Evolutionary conservation across 1,284 basidiomycete species (phyloP).

Genomic region (Anthracocystis walkeri): DNA sequence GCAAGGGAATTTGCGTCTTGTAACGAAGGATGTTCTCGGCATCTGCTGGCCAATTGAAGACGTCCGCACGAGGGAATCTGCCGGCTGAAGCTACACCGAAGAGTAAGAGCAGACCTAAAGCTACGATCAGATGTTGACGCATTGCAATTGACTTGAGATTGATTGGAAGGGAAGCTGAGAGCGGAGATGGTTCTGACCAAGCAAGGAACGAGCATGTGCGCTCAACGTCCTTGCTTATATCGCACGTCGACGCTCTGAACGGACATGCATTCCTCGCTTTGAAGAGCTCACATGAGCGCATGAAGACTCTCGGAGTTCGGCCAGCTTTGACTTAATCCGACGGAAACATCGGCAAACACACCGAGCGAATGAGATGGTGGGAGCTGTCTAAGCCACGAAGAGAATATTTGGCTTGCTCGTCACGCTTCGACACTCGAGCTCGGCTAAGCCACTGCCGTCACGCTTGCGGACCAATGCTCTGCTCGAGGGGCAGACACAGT

Average conservation of each 20-base stretch:
- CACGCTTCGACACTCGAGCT: too few species aligned
- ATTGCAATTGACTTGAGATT: background rate
- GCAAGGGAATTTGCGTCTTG: background rate
- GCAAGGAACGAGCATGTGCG: background rate
- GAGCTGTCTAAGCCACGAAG: too few species aligned
- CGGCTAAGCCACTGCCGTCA: too few species aligned
- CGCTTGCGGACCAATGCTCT: too few species aligned
- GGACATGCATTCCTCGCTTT: background rate
- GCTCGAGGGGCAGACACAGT: too few species aligned
- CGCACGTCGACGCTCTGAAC: background rate
- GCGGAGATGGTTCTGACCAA: background rate
- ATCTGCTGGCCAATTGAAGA: conserved; percentile 5
- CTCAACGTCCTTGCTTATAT: background rate
- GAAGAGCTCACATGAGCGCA: background rate
- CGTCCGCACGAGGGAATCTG: background rate
- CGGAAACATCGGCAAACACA: too few species aligned
- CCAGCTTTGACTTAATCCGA: too few species aligned
- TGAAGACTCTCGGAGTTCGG: background rate
- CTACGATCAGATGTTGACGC: background rate
- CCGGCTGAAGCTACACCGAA: background rate
- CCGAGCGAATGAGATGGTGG: too few species aligned
- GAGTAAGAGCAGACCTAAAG: background rate
- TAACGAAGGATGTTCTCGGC: background rate
- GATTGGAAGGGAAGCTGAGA: too few species aligned
- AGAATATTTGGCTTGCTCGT: too few species aligned